Percentiles rank a stretch among this genome's conserved stretches.
Evolutionary conservation across 352 stramenopile species (phyloP).

Genomic region (Thraustochytrium sp.): DNA sequence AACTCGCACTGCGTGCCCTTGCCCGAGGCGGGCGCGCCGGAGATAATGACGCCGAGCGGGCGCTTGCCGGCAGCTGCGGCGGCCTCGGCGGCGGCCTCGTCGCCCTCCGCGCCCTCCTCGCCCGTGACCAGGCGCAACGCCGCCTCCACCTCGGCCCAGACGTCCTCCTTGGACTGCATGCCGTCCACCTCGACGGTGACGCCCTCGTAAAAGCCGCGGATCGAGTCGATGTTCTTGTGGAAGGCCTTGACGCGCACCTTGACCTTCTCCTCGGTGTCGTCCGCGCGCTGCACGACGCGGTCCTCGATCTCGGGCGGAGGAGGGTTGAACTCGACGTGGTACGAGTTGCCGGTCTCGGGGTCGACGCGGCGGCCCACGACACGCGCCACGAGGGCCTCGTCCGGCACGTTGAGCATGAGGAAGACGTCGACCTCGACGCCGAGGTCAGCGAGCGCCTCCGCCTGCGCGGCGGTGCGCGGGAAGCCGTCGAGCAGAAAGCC

Average conservation of each 20-base stretch:
- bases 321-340: constrained; percentile 77
- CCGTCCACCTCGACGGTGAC: constrained; percentile 61
- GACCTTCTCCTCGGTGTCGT: constrained; percentile 85
- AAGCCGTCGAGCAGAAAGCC: constrained; percentile 92
- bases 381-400: constrained; percentile 74
- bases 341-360: constrained; percentile 73
- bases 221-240: constrained; percentile 66
- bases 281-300: constrained; percentile 68
- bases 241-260: constrained; percentile 71
- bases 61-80: too few species aligned
- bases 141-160: constrained; percentile 11
- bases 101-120: neutral
- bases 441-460: constrained; percentile 68
- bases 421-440: constrained; percentile 76
- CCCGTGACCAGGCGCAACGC: neutral
- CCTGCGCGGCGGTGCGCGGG: constrained; percentile 80
- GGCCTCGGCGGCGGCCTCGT: neutral
- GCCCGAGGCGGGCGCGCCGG: constrained; percentile 79
- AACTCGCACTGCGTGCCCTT: constrained; percentile 94
- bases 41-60: constrained; percentile 69
- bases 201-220: constrained; percentile 69
- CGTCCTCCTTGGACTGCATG: constrained; percentile 24
- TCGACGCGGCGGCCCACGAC: constrained; percentile 73
- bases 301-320: constrained; percentile 61
- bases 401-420: constrained; percentile 79